Base-by-base conservation (phyloP, 148 eudicot genomes). In the Spergularia bocconei region DNA sequence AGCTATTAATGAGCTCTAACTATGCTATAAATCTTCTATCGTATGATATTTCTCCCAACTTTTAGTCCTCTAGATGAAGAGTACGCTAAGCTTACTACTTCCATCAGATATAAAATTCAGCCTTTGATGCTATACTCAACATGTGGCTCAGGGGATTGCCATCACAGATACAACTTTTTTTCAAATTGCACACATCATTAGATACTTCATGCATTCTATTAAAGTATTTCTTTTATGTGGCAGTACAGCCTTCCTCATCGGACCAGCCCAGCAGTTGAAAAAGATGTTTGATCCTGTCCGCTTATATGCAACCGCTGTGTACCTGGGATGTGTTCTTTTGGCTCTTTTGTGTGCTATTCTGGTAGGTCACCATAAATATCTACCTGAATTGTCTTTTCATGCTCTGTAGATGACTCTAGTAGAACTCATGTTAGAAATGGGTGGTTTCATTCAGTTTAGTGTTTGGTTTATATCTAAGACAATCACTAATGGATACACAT, bases 211-310 rank as follows among this genome's bases (percentile, higher is more conserved):
- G 65, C 63, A 44, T 47, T 66, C 20, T 72, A 69, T 82, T 58
- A 62, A 70, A 21, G 57, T 76, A 51, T 69, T 41, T 80, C 44
- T 79, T 70, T 75, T 79, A 73, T 79, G 78, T 86, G 91, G 80
- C 97, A 91, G 96, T 89, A 94, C 98, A 89, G 92, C 91, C 73
- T 91, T 94, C 80, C 87, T 94, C 74, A 83, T 88, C 73, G 98
- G 97, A 82, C 87, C 97, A 53, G 64, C 76, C 57, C 89, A 90
- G 81, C 98, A 94, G 85, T 56, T 88, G 50, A 84, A 87, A 78
- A 91, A 88, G 91, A 91, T 94, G 97, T 83, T 94, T 90, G 97
- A 94, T 81, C 89, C 95, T 65, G 89, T 90, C 38, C 93, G 97
- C 41, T 20, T 88, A 29, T 94, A 90, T 82, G 96, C 98, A 74